Conservation (phyloP, 169 alveolate genomes). For the Plasmodium malariae region DNA sequence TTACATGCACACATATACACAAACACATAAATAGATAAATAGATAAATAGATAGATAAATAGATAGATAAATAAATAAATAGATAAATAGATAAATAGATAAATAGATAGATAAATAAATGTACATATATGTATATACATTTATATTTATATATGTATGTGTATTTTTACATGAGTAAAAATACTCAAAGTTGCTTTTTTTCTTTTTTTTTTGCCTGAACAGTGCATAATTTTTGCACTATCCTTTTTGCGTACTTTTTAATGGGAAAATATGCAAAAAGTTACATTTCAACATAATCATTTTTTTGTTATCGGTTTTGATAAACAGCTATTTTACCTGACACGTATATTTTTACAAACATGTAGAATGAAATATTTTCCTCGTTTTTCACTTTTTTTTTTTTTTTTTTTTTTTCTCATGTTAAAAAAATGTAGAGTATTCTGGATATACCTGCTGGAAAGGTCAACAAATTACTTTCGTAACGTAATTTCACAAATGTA, state of each 20-base stretch:
- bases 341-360: too few relatives aligned
- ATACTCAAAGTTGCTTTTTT: too few relatives aligned
- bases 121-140: not conserved
- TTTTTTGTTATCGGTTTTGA: not conserved
- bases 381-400: not conserved
- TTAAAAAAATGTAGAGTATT: conserved; percentile 15
- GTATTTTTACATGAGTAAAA: too few relatives aligned
- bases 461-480: conserved; percentile 60
- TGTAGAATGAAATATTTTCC: not conserved
- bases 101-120: too few relatives aligned
- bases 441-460: conserved; percentile 59
- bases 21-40: too few relatives aligned
- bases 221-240: not conserved
- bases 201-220: not conserved
- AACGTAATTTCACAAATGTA: conserved; percentile 67
- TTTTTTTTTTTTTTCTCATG: not conserved
- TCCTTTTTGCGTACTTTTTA: not conserved
- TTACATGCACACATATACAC: too few relatives aligned
- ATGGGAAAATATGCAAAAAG: not conserved
- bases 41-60: too few relatives aligned
- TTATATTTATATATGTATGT: not conserved
- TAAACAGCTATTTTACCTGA: too few relatives aligned
- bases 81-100: too few relatives aligned
- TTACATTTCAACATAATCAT: too few relatives aligned
- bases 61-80: too few relatives aligned